Evolutionary conservation across 2,329 filamentous ascomycete genomes (phyloP).

Genomic region (Aspergillus thermomutatus): DNA sequence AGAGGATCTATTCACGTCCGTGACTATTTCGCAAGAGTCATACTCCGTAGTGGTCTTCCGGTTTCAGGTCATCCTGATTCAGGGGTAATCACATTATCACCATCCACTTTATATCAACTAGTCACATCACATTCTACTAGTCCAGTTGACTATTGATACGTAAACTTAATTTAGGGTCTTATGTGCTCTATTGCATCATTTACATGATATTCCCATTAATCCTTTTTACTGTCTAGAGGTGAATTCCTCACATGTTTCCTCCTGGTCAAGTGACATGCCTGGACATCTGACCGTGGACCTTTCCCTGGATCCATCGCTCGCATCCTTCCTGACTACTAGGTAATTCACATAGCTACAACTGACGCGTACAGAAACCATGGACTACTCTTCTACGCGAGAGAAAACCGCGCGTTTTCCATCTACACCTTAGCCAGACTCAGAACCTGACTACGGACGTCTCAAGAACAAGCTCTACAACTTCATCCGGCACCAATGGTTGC

Average conservation of each 20-base stretch:
- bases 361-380: background rate
- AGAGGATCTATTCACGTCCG: background rate
- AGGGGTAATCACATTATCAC: background rate
- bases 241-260: background rate
- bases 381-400: background rate
- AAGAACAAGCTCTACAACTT: background rate
- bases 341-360: background rate
- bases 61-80: background rate
- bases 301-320: background rate
- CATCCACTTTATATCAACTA: background rate
- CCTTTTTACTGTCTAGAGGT: background rate
- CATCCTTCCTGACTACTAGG: background rate
- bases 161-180: background rate
- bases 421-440: background rate
- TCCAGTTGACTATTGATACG: background rate
- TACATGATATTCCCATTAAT: background rate
- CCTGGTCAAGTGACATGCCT: background rate
- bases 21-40: background rate
- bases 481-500: background rate
- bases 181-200: background rate
- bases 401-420: background rate
- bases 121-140: background rate
- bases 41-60: background rate
- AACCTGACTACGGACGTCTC: background rate
- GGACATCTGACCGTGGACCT: background rate